Percentiles rank a stretch among this genome's conserved stretches.
phyloP scores from a whole-genome alignment of 148 eudicot genomes.

The Amaranthus hypochondriacus region DNA sequence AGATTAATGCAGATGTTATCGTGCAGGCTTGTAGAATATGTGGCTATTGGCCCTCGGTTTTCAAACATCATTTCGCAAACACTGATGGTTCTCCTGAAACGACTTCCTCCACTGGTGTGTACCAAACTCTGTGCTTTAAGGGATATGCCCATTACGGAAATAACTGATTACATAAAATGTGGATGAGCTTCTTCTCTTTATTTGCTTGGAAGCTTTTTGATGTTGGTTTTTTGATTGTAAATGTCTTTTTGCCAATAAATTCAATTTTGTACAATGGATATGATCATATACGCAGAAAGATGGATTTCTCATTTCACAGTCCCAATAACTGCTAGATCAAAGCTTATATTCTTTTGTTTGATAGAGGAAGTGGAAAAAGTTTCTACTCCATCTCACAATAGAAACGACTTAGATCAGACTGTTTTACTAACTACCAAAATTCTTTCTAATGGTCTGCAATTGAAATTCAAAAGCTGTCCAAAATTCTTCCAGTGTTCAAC shows the following conservation, averaged over 20 bases:
- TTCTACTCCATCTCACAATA: neutral
- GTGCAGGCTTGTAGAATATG: conserved; percentile 81
- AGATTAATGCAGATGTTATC: conserved; percentile 10
- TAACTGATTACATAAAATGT: neutral
- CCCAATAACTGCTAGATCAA: too few species aligned
- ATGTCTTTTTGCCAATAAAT: neutral
- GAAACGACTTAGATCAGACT: neutral
- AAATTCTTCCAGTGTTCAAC: conserved; percentile 36
- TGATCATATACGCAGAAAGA: neutral
- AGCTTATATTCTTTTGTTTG: neutral
- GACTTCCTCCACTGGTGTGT: conserved; percentile 90
- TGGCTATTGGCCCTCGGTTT: conserved; percentile 95
- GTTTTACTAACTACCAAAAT: neutral
- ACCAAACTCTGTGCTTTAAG: neutral
- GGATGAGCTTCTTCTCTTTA: neutral
- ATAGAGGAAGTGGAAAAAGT: neutral
- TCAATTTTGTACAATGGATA: neutral
- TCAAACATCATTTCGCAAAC: conserved; percentile 92
- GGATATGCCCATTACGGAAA: neutral
- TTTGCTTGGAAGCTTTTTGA: neutral
- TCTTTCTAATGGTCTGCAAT: too few species aligned
- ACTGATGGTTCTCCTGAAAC: conserved; percentile 81
- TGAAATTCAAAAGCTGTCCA: too few species aligned
- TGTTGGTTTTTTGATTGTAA: neutral
- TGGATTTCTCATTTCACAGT: neutral